A percentile compares a stretch with the other conserved stretches of the same genome.
phyloP scores from a whole-genome alignment of 2,329 filamentous ascomycete species.

The Blastomyces gilchristii region DNA sequence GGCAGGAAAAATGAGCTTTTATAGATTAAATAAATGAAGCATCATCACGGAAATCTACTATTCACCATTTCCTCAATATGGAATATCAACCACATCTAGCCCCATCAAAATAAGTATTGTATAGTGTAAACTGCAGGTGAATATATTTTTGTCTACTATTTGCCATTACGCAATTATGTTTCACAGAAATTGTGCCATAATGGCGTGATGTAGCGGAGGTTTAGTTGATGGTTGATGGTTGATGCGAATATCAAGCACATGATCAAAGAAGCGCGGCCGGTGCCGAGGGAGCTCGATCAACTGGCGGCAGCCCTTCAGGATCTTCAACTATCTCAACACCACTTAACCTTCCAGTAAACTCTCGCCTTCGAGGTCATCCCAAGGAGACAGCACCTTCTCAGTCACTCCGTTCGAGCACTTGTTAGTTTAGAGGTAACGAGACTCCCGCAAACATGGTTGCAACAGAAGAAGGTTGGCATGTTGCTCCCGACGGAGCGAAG shows the following conservation, averaged over 20 bases:
- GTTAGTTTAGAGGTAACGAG: neutral
- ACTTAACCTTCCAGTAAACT: neutral
- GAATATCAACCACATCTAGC: too few relatives aligned
- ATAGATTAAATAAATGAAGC: too few relatives aligned
- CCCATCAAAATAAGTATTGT: too few relatives aligned
- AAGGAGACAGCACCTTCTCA: neutral
- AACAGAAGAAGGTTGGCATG: slow-evolving; percentile 44
- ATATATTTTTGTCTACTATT: too few relatives aligned
- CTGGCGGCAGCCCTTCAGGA: too few relatives aligned
- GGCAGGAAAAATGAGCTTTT: neutral
- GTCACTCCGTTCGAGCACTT: neutral
- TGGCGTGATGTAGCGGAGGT: too few relatives aligned
- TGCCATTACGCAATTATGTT: too few relatives aligned
- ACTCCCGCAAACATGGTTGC: slow-evolving; percentile 26
- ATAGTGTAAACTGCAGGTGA: too few relatives aligned
- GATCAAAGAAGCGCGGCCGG: neutral
- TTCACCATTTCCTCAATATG: too few relatives aligned
- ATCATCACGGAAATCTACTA: too few relatives aligned
- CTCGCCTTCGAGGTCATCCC: neutral
- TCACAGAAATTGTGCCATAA: too few relatives aligned
- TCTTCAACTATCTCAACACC: neutral
- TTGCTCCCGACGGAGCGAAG: slow-evolving; percentile 42
- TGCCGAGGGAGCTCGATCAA: neutral
- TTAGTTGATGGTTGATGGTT: too few relatives aligned
- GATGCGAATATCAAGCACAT: neutral